A percentile compares a stretch with the other conserved stretches of the same genome.
These are phyloP conservation scores for Thalassia testudinum DNA, from an alignment of 116 monocot species.

Conservation along the genomic window DNA sequence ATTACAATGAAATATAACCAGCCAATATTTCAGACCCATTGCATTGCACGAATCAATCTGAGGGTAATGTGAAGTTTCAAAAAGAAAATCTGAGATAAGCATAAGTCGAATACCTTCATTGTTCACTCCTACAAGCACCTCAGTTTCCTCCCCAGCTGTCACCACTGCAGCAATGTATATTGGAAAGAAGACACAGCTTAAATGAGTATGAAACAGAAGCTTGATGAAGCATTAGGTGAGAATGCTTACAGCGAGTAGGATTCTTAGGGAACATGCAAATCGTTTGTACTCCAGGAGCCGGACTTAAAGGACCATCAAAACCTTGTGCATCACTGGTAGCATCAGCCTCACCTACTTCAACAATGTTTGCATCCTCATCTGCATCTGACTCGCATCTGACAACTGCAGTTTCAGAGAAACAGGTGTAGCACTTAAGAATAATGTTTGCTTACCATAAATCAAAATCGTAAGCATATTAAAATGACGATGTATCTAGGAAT, in stretches of 20 bases:
- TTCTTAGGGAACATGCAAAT: slow-evolving; percentile 87
- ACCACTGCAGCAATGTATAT: slow-evolving; percentile 42
- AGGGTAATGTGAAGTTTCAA: no score
- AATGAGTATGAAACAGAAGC: not conserved
- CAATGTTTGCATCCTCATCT: slow-evolving; percentile 39
- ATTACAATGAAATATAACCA: no score
- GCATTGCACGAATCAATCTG: no score
- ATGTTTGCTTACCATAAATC: no score
- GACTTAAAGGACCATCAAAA: slow-evolving; percentile 45
- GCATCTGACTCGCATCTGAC: slow-evolving; percentile 41
- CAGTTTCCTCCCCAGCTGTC: slow-evolving; percentile 76
- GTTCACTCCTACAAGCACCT: slow-evolving; percentile 80
- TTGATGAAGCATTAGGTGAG: not conserved
- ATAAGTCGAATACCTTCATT: slow-evolving; percentile 57
- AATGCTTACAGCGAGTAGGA: slow-evolving; percentile 40
- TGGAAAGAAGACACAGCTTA: slow-evolving; percentile 2
- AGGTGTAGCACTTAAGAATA: no score
- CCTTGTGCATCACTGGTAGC: slow-evolving; percentile 82
- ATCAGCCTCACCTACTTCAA: slow-evolving; percentile 81
- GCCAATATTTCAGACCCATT: no score
- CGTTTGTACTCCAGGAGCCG: slow-evolving; percentile 83
- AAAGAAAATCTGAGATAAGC: not conserved
- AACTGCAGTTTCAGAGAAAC: no score
- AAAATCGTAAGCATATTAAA: no score
- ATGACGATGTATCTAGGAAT: no score